phyloP scores from a whole-genome alignment of 73 alveolate species.

The Tetrahymena thermophila region DNA sequence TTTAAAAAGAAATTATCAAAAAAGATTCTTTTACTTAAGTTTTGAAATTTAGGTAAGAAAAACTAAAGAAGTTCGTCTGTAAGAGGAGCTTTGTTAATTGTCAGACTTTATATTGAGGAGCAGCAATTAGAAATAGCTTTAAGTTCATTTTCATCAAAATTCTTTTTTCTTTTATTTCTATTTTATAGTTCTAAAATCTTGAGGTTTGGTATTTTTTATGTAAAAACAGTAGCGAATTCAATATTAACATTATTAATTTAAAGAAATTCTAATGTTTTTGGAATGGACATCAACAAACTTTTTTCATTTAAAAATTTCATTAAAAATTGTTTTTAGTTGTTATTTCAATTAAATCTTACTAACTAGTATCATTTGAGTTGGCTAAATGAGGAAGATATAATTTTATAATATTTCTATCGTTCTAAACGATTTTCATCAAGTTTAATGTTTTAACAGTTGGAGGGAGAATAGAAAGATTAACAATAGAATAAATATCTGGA shows the following conservation, averaged over 20 bases:
- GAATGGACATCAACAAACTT: neutral
- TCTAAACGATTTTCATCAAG: neutral
- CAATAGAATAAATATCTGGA: neutral
- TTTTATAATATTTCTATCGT: neutral
- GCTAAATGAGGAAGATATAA: neutral
- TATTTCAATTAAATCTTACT: neutral
- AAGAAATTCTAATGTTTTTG: neutral
- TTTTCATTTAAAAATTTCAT: neutral
- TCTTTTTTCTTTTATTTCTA: slow-evolving; percentile 15
- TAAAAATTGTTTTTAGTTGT: neutral
- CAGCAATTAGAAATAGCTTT: slow-evolving; percentile 9
- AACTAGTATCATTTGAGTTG: neutral
- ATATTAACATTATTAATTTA: slow-evolving; percentile 15
- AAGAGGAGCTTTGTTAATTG: neutral
- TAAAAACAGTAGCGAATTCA: slow-evolving; percentile 20
- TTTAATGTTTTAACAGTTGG: neutral
- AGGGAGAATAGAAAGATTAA: neutral
- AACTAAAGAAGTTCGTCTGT: neutral
- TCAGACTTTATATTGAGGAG: neutral
- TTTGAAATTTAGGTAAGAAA: neutral
- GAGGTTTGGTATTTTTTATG: slow-evolving; percentile 6
- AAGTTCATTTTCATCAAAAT: slow-evolving; percentile 28
- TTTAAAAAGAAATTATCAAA: neutral
- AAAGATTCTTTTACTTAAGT: neutral
- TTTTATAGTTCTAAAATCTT: slow-evolving; percentile 22